A percentile compares a stretch with the other conserved stretches of the same genome.
Conservation (phyloP, 2,329 filamentous ascomycete genomes). For the Ophiostoma ips region DNA sequence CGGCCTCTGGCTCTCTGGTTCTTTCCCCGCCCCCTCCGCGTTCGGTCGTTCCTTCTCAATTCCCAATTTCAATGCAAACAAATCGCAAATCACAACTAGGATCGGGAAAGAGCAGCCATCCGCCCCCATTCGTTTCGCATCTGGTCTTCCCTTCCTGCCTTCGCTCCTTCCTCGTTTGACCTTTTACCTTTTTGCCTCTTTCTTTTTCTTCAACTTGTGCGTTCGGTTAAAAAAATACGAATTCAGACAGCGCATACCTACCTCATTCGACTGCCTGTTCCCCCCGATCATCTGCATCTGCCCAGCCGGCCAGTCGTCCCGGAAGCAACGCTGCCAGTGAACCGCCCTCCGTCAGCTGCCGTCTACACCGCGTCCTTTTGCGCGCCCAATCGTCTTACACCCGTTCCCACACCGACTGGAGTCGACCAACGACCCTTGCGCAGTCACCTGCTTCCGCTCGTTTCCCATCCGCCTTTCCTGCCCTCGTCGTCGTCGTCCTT, state of each 20-base stretch:
- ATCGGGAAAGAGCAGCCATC: constrained; percentile 9
- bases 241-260: no score
- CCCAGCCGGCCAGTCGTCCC: neutral
- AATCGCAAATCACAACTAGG: constrained; percentile 5
- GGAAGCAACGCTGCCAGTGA: neutral
- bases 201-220: neutral
- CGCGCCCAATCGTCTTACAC: neutral
- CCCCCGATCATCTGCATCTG: neutral
- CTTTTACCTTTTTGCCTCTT: neutral
- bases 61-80: constrained; percentile 8
- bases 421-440: neutral
- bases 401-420: neutral
- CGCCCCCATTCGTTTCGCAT: constrained; percentile 5
- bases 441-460: neutral
- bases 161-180: no score
- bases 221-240: neutral
- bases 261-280: no score
- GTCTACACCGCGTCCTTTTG: neutral
- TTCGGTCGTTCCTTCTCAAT: constrained; percentile 12
- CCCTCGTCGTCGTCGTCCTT: neutral
- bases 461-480: neutral
- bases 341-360: neutral
- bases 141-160: neutral
- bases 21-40: constrained; percentile 15
- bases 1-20: neutral